Evolutionary conservation across 257 asterid genomes (phyloP).

Genomic region (Przewalskia tangutica): DNA sequence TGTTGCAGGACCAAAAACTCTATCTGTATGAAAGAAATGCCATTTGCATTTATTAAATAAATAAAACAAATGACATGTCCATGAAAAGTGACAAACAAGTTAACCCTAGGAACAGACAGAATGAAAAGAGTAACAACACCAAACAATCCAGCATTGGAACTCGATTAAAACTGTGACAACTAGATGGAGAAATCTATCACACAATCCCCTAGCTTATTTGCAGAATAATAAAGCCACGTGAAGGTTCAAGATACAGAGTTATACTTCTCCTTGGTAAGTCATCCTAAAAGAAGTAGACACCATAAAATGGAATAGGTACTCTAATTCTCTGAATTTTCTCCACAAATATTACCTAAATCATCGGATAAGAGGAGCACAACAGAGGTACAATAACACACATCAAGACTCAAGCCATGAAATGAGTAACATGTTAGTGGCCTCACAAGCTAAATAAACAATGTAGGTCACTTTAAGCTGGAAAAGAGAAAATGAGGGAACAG

Average conservation of each 20-base stretch:
- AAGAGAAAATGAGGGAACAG: neutral
- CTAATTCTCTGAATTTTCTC: neutral
- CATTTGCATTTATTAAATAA: neutral
- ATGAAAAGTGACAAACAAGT: neutral
- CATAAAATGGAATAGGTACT: neutral
- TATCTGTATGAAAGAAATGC: slow-evolving; percentile 25
- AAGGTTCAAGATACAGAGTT: neutral
- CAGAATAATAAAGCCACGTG: neutral
- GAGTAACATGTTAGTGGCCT: neutral
- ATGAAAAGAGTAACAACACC: neutral
- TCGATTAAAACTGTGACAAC: neutral
- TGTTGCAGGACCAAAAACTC: slow-evolving; percentile 90
- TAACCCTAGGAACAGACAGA: neutral
- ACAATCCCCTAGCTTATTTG: neutral
- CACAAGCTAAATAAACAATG: neutral
- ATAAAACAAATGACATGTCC: neutral
- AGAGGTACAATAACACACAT: neutral
- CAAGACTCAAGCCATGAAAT: neutral
- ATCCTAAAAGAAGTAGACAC: neutral
- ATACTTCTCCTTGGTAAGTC: neutral
- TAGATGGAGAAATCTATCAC: neutral
- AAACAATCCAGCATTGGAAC: neutral
- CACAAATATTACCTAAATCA: neutral
- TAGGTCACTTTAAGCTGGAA: neutral
- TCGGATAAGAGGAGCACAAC: neutral